These are phyloP conservation scores for Blepharisma stoltei DNA, from an alignment of 73 alveolate species.

Conservation along the genomic window DNA sequence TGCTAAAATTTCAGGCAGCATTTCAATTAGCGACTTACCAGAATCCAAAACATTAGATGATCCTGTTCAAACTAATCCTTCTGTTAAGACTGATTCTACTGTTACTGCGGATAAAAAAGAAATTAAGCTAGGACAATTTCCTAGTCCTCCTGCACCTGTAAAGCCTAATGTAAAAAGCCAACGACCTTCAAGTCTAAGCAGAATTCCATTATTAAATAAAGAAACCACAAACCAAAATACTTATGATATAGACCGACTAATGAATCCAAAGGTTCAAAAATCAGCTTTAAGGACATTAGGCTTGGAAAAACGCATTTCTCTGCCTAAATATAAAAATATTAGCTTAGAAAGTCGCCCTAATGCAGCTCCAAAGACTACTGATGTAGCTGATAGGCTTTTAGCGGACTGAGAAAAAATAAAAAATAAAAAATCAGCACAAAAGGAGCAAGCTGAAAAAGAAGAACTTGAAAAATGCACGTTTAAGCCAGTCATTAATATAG, in stretches of 20 bases:
- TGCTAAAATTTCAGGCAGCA: no score
- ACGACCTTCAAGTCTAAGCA: neutral
- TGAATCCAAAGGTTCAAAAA: neutral
- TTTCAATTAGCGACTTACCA: no score
- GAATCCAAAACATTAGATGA: no score
- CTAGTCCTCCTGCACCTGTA: no score
- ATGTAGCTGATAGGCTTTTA: neutral
- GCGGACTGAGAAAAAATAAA: neutral
- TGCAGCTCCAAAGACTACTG: no score
- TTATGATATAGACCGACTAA: neutral
- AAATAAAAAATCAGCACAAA: neutral
- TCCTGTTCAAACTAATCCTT: no score
- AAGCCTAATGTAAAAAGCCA: no score
- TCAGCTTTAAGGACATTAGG: neutral
- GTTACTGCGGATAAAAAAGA: no score
- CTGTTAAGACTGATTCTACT: no score
- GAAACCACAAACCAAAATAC: neutral
- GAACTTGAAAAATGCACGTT: neutral
- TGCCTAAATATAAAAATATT: neutral
- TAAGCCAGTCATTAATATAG: neutral
- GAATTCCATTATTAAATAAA: slow-evolving; percentile 1
- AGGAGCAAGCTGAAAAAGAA: slow-evolving; percentile 2
- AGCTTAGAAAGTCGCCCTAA: no score
- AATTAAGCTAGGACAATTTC: no score
- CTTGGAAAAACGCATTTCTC: neutral